phyloP scores from a whole-genome alignment of 345 rosid species.

The Salix caprea region DNA sequence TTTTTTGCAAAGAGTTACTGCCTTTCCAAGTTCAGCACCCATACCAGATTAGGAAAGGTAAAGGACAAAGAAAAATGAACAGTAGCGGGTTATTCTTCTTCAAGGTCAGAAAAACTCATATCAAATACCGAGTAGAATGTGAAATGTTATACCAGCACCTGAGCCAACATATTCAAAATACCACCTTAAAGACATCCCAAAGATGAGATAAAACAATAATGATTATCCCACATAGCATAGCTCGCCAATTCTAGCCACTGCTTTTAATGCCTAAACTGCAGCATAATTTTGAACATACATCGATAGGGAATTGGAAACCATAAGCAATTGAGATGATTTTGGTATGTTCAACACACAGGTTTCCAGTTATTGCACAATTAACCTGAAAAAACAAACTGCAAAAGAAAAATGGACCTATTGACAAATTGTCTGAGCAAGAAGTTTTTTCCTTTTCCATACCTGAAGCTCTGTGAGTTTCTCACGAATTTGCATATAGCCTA shows the following conservation, averaged over 20 bases:
- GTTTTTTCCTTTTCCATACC: constrained; percentile 40
- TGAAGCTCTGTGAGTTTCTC: constrained; percentile 88
- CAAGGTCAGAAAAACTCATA: constrained; percentile 52
- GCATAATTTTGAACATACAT: neutral
- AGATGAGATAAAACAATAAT: constrained; percentile 9
- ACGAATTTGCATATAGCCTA: constrained; percentile 96
- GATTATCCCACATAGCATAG: constrained; percentile 18
- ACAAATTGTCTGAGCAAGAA: neutral
- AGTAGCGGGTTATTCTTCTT: constrained; percentile 27
- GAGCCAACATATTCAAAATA: constrained; percentile 56
- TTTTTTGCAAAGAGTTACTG: neutral
- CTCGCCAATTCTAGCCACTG: neutral
- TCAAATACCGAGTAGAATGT: constrained; percentile 43
- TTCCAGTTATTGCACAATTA: neutral
- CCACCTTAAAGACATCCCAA: constrained; percentile 32
- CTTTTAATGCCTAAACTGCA: neutral
- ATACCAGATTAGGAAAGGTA: constrained; percentile 3
- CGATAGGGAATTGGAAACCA: neutral
- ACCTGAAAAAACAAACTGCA: neutral
- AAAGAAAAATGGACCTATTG: neutral
- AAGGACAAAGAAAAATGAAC: neutral
- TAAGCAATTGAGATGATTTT: neutral
- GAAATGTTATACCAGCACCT: constrained; percentile 59
- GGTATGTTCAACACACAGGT: neutral
- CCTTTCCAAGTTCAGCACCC: constrained; percentile 8